phyloP scores from a whole-genome alignment of 148 eudicot species.

The Vaccinium macrocarpon region DNA sequence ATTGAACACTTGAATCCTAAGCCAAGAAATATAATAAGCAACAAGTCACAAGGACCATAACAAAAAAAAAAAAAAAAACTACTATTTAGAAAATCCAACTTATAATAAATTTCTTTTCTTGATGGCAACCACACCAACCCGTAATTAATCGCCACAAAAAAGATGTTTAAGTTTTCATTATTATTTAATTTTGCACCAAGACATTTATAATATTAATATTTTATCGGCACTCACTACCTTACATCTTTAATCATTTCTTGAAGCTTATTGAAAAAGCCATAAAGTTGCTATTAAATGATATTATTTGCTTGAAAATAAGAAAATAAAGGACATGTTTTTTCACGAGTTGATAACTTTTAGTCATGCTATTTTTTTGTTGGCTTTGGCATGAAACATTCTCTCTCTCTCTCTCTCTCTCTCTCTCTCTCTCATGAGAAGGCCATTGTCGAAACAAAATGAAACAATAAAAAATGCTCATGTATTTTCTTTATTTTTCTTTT shows the following conservation, averaged over 20 bases:
- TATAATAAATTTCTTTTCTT: neutral
- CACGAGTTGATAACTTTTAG: neutral
- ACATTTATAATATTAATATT: neutral
- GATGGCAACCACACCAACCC: neutral
- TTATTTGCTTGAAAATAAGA: neutral
- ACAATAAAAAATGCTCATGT: neutral
- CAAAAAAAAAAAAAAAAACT: neutral
- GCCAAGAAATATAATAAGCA: neutral
- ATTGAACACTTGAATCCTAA: conserved; percentile 11
- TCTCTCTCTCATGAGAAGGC: no score
- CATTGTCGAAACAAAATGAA: neutral
- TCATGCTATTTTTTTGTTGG: neutral
- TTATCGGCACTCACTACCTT: neutral
- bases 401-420: no score
- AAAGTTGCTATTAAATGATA: neutral
- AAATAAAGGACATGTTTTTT: neutral
- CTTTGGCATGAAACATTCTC: neutral
- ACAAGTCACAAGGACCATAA: neutral
- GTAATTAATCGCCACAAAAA: neutral
- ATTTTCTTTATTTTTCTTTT: no score
- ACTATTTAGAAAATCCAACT: neutral
- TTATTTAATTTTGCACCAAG: neutral
- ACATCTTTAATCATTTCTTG: neutral
- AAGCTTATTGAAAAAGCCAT: neutral
- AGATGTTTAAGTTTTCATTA: neutral